These are phyloP conservation scores for Sugiyamaella xylanicola DNA, from an alignment of 1,139 yeast species.

Conservation along the genomic window DNA sequence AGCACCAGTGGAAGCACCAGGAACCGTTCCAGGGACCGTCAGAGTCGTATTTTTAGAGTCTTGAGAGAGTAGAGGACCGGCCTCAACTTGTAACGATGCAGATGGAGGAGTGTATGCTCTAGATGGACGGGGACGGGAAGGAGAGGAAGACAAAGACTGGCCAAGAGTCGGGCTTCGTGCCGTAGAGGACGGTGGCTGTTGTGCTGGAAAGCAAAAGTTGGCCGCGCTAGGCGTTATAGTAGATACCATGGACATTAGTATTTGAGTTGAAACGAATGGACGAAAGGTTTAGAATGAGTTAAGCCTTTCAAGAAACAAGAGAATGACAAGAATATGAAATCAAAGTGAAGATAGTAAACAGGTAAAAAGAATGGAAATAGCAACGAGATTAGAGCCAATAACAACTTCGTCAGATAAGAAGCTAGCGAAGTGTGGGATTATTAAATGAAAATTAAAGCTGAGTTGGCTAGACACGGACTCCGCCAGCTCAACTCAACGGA, in stretches of 20 bases:
- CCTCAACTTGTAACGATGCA: conserved; percentile 11
- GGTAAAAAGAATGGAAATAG: too few species aligned
- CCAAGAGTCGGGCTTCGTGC: background rate
- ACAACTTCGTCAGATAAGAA: too few species aligned
- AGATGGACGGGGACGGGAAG: conserved; percentile 10
- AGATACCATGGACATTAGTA: conserved; percentile 23
- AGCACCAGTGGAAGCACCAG: conserved; percentile 5
- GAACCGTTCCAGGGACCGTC: background rate
- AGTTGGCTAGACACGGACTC: too few species aligned
- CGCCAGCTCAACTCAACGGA: background rate
- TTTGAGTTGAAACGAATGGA: conserved; percentile 15
- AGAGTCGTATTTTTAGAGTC: background rate
- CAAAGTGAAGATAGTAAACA: too few species aligned
- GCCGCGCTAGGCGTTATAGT: conserved; percentile 20
- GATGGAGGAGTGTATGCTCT: conserved; percentile 13
- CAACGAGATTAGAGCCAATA: background rate
- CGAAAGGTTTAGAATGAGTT: conserved; percentile 1
- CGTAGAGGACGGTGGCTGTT: background rate
- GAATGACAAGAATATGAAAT: background rate
- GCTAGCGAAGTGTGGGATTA: too few species aligned
- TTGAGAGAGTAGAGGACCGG: conserved; percentile 6
- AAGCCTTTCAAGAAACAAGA: conserved; percentile 9
- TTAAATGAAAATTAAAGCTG: too few species aligned
- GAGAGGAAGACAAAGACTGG: conserved; percentile 8
- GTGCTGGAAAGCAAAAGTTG: conserved; percentile 20